These are phyloP conservation scores for Fusarium succisae DNA, from an alignment of 2,329 filamentous ascomycete genomes.

Conservation along the genomic window DNA sequence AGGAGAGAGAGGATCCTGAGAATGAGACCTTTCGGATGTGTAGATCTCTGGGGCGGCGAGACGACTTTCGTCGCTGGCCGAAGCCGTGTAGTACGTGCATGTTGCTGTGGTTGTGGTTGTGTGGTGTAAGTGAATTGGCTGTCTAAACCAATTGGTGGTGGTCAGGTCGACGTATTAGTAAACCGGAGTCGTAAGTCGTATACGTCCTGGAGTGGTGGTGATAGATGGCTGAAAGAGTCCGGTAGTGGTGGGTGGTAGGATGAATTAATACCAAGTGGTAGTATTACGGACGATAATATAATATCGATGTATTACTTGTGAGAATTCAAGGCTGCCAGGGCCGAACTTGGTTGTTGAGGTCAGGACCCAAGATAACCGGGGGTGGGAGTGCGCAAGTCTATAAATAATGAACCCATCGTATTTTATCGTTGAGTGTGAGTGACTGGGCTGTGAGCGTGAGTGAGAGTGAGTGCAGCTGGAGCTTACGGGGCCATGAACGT, in stretches of 20 bases:
- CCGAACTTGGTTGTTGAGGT: slow-evolving; percentile 18
- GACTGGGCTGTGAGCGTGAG: background rate
- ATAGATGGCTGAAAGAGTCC: background rate
- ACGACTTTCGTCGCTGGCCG: slow-evolving; percentile 49
- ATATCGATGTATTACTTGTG: slow-evolving; percentile 26
- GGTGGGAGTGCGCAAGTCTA: slow-evolving; percentile 32
- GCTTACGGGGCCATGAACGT: slow-evolving; percentile 28
- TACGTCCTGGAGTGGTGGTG: background rate
- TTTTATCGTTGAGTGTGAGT: slow-evolving; percentile 2
- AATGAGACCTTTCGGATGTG: slow-evolving; percentile 55
- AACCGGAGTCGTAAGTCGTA: slow-evolving; percentile 1
- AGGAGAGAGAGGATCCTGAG: slow-evolving; percentile 52
- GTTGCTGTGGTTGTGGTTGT: slow-evolving; percentile 7
- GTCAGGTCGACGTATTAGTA: background rate
- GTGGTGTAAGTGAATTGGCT: background rate
- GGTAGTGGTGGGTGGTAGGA: background rate
- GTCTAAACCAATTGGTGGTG: background rate
- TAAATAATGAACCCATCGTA: slow-evolving; percentile 37
- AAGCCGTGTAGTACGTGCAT: slow-evolving; percentile 53
- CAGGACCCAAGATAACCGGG: slow-evolving; percentile 14
- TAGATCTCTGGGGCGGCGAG: slow-evolving; percentile 48
- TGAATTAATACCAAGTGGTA: slow-evolving; percentile 14
- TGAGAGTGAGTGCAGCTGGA: slow-evolving; percentile 6
- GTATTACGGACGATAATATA: slow-evolving; percentile 16
- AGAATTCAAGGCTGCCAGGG: slow-evolving; percentile 20